Evolutionary conservation across 257 asterid genomes (phyloP), one percentile per base, ranked within the genome.

Genomic region (Gardenia jasminoides): DNA sequence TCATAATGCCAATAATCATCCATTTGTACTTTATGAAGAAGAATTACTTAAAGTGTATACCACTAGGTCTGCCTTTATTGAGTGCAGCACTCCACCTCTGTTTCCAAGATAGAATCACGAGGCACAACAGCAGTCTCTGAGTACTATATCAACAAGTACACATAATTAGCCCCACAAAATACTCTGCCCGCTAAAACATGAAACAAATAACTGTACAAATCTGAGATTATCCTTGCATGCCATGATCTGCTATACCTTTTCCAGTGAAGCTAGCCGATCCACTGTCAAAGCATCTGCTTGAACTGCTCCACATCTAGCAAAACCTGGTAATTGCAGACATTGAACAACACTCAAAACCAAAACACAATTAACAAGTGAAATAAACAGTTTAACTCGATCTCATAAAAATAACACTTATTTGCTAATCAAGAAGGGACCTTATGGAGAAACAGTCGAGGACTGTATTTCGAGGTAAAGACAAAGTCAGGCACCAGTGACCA

Each of bases 241-340:
- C 68, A 76, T 39, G 7, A 44, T 39, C 36, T 4, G 68, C 43
- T 68, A 76, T 72, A 89, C 99, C 93, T 90, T 93, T 87, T 96
- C 97, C 81, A 96, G 76, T 70, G 99, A 96, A 77, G 98, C 99
- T 78, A 96, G 97, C 56, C 97, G 97, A 82, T 96, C 99, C 83
- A 96, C 99, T 11, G 99, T 96, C 91, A 96, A 86, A 30, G 99
- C 99, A 88, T 96, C 99, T 48, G 98, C 96, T 85, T 96, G 99
- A 87, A 96, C 98, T 72, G 99, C 99, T 76, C 99, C 99, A 88
- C 98, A 96, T 96, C 99, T 75, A 96, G 84, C 69, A 96, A 86
- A 76, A 96, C 97, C 99, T 93, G 83, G 8, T 79, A 62, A 16
- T 66, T 68, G 33, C 80, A 80, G 65, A 75, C 65, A 71, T 50